Conservation (phyloP, 2,329 filamentous ascomycete genomes). For the Penicillium sp. region DNA sequence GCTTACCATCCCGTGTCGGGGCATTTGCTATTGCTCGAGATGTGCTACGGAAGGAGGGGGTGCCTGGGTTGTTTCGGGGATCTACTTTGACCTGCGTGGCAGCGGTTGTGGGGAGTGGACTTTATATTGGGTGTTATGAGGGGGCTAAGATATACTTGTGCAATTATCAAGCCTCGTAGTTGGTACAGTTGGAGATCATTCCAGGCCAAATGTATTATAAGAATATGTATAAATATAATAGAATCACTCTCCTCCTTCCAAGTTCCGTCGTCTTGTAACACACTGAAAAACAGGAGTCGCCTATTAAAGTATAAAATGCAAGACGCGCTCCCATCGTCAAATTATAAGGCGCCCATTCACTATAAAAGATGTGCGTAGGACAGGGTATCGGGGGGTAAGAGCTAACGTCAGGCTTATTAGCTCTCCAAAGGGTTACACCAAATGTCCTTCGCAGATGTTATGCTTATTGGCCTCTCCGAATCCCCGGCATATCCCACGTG, state of each 20-base stretch:
- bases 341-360: not conserved
- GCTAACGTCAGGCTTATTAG: not conserved
- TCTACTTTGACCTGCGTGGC: conserved; percentile 11
- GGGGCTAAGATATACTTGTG: conserved; percentile 27
- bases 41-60: conserved; percentile 5
- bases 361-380: not conserved
- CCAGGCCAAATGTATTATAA: not conserved
- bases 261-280: not conserved
- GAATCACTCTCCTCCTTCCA: not conserved
- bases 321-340: not conserved
- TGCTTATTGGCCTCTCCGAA: not conserved
- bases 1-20: not conserved
- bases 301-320: not conserved
- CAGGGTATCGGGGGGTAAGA: not conserved
- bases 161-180: not conserved
- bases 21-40: conserved; percentile 2
- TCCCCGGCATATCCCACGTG: not conserved
- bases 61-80: conserved; percentile 14
- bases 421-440: not conserved
- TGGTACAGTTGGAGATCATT: not conserved
- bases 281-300: not conserved
- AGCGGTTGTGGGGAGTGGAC: conserved; percentile 7
- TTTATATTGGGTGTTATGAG: conserved; percentile 15
- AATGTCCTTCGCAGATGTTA: not conserved
- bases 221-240: not conserved